Percentiles rank a stretch among this genome's conserved stretches.
Evolutionary conservation across 495 filamentous ascomycete species (phyloP).

Genomic region (Penicillium coprophilum): DNA sequence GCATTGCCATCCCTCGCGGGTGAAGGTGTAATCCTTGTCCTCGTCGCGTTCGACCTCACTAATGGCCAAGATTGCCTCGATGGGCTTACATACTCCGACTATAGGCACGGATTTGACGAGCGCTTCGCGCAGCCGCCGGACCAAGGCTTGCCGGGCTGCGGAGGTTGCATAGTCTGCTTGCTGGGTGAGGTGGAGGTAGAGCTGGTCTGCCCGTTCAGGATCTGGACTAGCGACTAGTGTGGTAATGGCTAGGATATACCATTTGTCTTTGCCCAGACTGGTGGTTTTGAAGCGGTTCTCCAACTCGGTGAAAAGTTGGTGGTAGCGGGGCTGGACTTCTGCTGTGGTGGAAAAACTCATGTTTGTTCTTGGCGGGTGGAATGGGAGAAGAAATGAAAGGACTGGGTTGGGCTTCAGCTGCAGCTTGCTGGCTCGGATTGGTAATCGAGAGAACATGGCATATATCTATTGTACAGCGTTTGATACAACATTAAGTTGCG

Average conservation of each 20-base stretch:
- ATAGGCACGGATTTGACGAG: slow-evolving; percentile 52
- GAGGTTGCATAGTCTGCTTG: slow-evolving; percentile 39
- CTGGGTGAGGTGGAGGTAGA: slow-evolving; percentile 51
- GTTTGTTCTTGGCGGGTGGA: slow-evolving; percentile 9
- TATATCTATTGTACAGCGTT: not conserved
- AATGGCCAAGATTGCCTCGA: slow-evolving; percentile 51
- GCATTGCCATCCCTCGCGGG: slow-evolving; percentile 41
- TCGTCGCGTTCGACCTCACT: slow-evolving; percentile 46
- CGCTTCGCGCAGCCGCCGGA: slow-evolving; percentile 53
- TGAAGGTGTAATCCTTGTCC: slow-evolving; percentile 53
- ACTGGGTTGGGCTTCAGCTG: not conserved
- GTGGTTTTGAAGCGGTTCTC: slow-evolving; percentile 52
- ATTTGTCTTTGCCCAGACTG: slow-evolving; percentile 51
- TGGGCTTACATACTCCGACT: slow-evolving; percentile 54
- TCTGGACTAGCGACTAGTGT: slow-evolving; percentile 46
- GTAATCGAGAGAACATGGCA: slow-evolving; percentile 5
- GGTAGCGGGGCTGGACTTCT: slow-evolving; percentile 32
- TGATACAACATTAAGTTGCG: not conserved
- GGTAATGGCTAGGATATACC: slow-evolving; percentile 55
- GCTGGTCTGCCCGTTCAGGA: slow-evolving; percentile 45
- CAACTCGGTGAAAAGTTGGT: slow-evolving; percentile 48
- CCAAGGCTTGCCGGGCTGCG: slow-evolving; percentile 42
- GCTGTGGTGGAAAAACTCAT: slow-evolving; percentile 22
- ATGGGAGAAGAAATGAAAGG: not conserved
- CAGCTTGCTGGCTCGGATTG: not conserved